A percentile compares a stretch with the other conserved stretches of the same genome.
phyloP scores from a whole-genome alignment of 768 basidiomycete genomes.

The Russula sp. region DNA sequence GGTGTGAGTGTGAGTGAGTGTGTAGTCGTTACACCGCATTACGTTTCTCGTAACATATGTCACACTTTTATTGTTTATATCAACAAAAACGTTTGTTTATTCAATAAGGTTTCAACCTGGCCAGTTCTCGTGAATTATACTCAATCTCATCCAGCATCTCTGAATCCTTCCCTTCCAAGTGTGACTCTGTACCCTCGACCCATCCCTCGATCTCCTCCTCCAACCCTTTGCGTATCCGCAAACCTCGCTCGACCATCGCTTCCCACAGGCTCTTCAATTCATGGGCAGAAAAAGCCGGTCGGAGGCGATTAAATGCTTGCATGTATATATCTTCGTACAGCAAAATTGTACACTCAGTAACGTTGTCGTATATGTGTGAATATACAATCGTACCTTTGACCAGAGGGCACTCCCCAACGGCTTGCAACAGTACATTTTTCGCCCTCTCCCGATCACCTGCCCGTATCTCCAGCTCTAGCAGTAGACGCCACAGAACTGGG shows the following conservation, averaged over 20 bases:
- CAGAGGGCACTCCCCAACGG: constrained; percentile 68
- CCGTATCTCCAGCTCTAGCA: constrained; percentile 71
- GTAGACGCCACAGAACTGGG: constrained; percentile 64
- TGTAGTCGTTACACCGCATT: not conserved
- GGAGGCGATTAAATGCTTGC: constrained; percentile 66
- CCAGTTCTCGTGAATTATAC: constrained; percentile 49
- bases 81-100: not conserved
- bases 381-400: constrained; percentile 50
- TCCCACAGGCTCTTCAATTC: constrained; percentile 63
- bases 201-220: constrained; percentile 51
- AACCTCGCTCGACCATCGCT: constrained; percentile 69
- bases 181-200: constrained; percentile 30
- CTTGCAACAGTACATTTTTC: constrained; percentile 68
- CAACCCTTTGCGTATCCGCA: constrained; percentile 56
- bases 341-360: constrained; percentile 17
- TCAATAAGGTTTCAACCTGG: constrained; percentile 60
- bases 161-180: constrained; percentile 17
- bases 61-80: constrained; percentile 9
- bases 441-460: constrained; percentile 51
- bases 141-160: constrained; percentile 49
- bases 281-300: constrained; percentile 49
- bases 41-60: not conserved
- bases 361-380: not conserved
- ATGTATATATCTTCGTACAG: constrained; percentile 59
- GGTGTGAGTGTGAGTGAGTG: not conserved